Base-by-base conservation (phyloP, 345 rosid genomes). In the Brassica incana region DNA sequence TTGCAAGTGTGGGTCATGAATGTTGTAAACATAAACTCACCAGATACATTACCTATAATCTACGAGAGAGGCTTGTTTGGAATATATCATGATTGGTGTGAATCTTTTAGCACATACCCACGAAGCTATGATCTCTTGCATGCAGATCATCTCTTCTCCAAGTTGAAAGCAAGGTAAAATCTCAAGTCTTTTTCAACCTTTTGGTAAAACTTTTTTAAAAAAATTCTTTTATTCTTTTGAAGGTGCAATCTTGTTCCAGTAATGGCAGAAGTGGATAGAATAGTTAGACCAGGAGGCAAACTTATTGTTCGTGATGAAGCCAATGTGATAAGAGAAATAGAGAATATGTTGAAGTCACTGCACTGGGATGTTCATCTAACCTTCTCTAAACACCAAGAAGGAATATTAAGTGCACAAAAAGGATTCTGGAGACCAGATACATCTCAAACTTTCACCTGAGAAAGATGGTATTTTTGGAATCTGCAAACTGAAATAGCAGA, bases 41-140 rank as follows among this genome's bases (percentile, higher is more conserved):
- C 95, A 4, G 99, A 95, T 29, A 93, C 98, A 33, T 89, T 93
- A 74, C 95, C 99, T 1, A 90, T 95, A 65, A 91, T 93, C 72
- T 95, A 84, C 35, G 99, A 95, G 77, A 84, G 99, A 14, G 99
- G 99, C 15, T 83, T 90, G 33, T 89, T 95, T 2, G 97, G 98
- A 29, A 90, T 95, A 64, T 93, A 95, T 78, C 99, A 93, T 80
- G 96, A 93, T 16, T 93, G 93, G 99, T 91, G 98, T 25, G 98
- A 93, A 75, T 93, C 99, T 63, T 95, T 91, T 81, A 90, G 93
- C 82, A 88, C 98, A 23, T 93, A 91, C 75, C 98, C 98, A 2
- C 83, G 93, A 54, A 84, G 86, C 6, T 91, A 95, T 25, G 98
- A 95, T 78, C 97, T 95, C 67, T 84, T 93, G 33, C 98, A 95